These are phyloP conservation scores for Irpex lacteus DNA, from an alignment of 1,284 basidiomycete genomes.

Conservation along the genomic window DNA sequence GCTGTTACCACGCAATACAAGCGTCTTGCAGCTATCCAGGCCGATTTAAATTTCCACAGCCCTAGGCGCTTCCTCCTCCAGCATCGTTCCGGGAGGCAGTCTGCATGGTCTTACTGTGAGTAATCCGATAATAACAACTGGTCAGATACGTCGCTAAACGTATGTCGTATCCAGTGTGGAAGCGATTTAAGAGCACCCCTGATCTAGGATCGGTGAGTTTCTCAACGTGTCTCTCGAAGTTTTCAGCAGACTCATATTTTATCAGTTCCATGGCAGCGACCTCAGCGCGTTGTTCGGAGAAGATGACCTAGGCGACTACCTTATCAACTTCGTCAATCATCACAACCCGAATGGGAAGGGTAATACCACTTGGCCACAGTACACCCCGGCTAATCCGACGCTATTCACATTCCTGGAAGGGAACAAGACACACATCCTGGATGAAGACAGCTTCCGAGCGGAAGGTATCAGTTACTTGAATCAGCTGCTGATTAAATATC, in stretches of 20 bases:
- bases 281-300: not conserved
- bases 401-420: constrained; percentile 14
- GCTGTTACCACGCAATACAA: constrained; percentile 49
- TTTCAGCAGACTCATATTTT: not conserved
- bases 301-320: constrained; percentile 9
- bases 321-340: constrained; percentile 19
- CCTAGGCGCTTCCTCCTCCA: constrained; percentile 49
- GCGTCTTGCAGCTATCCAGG: constrained; percentile 47
- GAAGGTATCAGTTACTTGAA: not conserved
- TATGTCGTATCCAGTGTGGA: constrained; percentile 9
- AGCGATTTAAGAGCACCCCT: constrained; percentile 16
- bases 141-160: not conserved
- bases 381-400: constrained; percentile 6
- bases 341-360: constrained; percentile 16
- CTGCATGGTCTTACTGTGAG: constrained; percentile 30
- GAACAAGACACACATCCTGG: not conserved
- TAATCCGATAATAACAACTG: not conserved
- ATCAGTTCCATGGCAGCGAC: not conserved
- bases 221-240: not conserved
- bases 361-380: constrained; percentile 13
- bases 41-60: constrained; percentile 53
- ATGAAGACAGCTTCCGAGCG: too few species aligned
- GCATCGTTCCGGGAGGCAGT: constrained; percentile 20
- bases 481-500: not conserved
- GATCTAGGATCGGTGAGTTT: not conserved